phyloP scores from a whole-genome alignment of 495 filamentous ascomycete genomes.

The Trichoderma erinaceum region DNA sequence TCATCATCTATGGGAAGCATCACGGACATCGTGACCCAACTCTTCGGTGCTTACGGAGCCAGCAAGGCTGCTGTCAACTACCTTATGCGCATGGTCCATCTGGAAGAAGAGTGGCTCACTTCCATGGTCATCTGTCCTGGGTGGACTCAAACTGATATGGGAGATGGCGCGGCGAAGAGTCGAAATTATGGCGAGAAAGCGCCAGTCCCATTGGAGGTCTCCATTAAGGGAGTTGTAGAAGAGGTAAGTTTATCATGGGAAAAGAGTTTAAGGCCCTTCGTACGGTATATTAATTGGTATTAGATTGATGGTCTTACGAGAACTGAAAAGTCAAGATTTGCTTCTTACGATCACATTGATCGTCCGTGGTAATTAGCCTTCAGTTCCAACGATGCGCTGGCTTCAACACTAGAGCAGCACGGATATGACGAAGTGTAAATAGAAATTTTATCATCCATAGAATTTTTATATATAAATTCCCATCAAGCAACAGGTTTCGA shows the following conservation, averaged over 20 bases:
- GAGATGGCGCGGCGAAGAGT: neutral
- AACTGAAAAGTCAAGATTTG: neutral
- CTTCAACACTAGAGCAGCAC: neutral
- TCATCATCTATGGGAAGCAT: neutral
- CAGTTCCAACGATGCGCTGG: neutral
- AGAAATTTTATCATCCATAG: too few relatives aligned
- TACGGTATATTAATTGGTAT: neutral
- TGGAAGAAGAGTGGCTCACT: neutral
- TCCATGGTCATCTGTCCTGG: constrained; percentile 7
- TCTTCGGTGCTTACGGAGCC: neutral
- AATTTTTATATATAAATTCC: neutral
- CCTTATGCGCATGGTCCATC: constrained; percentile 1
- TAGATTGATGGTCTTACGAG: neutral
- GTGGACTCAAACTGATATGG: constrained; percentile 1
- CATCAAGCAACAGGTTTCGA: neutral
- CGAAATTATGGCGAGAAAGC: neutral
- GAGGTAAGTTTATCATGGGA: neutral
- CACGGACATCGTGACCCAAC: neutral
- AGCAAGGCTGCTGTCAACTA: constrained; percentile 1
- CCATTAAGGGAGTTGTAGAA: neutral
- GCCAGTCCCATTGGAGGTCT: neutral
- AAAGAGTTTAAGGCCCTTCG: neutral
- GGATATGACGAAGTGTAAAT: too few relatives aligned
- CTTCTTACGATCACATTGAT: neutral
- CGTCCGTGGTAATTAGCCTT: neutral